A percentile compares a stretch with the other conserved stretches of the same genome.
Evolutionary conservation across 192 early-diverging fungal genomes (phyloP).

Genomic region (Entomortierella lignicola): DNA sequence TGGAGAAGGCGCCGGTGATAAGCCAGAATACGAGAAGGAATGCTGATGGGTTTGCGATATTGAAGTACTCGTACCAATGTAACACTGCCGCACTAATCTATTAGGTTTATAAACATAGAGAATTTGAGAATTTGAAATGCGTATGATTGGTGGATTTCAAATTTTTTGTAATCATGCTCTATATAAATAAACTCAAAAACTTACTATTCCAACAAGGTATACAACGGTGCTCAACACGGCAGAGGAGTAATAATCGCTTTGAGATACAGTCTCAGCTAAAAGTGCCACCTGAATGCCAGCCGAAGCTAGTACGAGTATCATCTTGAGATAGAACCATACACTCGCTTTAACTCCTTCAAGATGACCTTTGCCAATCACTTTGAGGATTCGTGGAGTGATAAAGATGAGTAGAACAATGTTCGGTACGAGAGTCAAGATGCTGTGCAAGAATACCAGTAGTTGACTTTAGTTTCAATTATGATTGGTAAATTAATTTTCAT

Average conservation of each 20-base stretch:
- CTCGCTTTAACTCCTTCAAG: conserved; percentile 20
- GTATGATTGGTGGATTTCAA: neutral
- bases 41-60: conserved; percentile 21
- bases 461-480: too few relatives aligned
- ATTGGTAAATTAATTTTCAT: too few relatives aligned
- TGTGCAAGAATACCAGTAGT: neutral
- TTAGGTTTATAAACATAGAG: neutral
- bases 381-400: conserved; percentile 12
- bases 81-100: conserved; percentile 7
- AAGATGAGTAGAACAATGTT: conserved; percentile 5
- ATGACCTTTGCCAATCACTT: conserved; percentile 11
- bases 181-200: conserved; percentile 7
- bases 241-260: conserved; percentile 6
- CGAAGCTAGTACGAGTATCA: conserved; percentile 1
- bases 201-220: conserved; percentile 11
- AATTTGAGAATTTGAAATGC: neutral
- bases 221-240: conserved; percentile 13
- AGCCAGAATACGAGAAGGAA: conserved; percentile 13
- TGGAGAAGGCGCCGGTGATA: conserved; percentile 15
- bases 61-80: conserved; percentile 27
- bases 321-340: conserved; percentile 12
- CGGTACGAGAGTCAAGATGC: conserved; percentile 10
- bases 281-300: conserved; percentile 10
- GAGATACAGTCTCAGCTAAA: neutral
- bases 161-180: neutral